Conservation (phyloP, 768 basidiomycete species). For the Kwoniella dendrophila region DNA sequence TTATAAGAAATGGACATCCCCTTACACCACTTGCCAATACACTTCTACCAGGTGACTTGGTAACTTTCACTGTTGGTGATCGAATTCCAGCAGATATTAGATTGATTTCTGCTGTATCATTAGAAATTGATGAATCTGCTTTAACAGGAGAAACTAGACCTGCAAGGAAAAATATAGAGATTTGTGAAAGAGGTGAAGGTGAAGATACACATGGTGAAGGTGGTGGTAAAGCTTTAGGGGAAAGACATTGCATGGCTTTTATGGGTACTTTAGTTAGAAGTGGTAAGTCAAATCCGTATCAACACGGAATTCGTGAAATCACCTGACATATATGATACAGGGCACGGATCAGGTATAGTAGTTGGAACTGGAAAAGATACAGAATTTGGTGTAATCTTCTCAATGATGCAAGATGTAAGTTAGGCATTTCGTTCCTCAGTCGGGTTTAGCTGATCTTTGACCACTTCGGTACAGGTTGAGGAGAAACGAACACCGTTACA, state of each 20-base stretch:
- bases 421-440: not conserved
- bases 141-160: conserved; percentile 90
- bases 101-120: conserved; percentile 73
- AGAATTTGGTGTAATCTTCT: conserved; percentile 94
- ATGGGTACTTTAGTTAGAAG: conserved; percentile 95
- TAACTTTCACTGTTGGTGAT: conserved; percentile 86
- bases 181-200: conserved; percentile 59
- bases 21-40: conserved; percentile 89
- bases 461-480: conserved; percentile 61
- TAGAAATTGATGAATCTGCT: conserved; percentile 94
- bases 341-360: conserved; percentile 80
- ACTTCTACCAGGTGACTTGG: conserved; percentile 92
- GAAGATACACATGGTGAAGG: conserved; percentile 57
- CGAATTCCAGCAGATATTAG: conserved; percentile 93
- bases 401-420: conserved; percentile 94
- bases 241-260: conserved; percentile 83
- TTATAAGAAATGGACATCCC: conserved; percentile 69
- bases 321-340: conserved; percentile 55
- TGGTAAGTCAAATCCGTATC: conserved; percentile 59
- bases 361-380: conserved; percentile 82
- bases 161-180: conserved; percentile 67
- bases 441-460: not conserved
- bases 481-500: conserved; percentile 92
- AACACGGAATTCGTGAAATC: not conserved
- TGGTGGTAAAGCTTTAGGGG: conserved; percentile 65